Percentiles rank a stretch among this genome's conserved stretches.
phyloP scores from a whole-genome alignment of 1,139 yeast genomes.

The Entelexis paramagnoliae region DNA sequence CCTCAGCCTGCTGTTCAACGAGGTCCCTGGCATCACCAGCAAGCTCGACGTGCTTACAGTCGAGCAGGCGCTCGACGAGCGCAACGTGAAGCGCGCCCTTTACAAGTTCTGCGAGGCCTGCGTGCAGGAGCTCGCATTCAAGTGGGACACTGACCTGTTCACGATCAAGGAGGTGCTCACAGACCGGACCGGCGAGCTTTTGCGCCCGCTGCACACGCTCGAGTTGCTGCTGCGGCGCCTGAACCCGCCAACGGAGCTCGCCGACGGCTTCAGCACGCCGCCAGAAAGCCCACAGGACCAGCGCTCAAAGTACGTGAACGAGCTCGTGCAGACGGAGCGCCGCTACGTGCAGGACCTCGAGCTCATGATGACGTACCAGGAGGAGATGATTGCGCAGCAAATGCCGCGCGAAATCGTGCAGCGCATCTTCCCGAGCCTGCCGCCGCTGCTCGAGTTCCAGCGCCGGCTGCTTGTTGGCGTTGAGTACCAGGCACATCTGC shows the following conservation, averaged over 20 bases:
- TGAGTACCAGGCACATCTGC: conserved; percentile 75
- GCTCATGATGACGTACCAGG: conserved; percentile 54
- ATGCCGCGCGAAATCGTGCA: conserved; percentile 72
- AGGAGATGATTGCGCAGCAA: conserved; percentile 55
- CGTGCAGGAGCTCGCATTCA: conserved; percentile 57
- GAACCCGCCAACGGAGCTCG: conserved; percentile 10
- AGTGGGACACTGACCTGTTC: conserved; percentile 69
- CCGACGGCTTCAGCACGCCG: conserved; percentile 29
- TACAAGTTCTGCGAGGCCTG: conserved; percentile 87
- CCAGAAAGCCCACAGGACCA: conserved; percentile 17
- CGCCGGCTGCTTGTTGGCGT: conserved; percentile 77
- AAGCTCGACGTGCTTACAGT: conserved; percentile 35
- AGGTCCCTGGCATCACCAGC: conserved; percentile 36
- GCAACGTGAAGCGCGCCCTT: conserved; percentile 78
- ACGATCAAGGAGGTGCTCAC: conserved; percentile 85
- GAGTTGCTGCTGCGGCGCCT: conserved; percentile 29
- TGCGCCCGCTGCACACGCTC: conserved; percentile 38
- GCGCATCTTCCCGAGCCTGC: conserved; percentile 74
- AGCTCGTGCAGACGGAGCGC: conserved; percentile 79
- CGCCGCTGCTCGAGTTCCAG: conserved; percentile 82
- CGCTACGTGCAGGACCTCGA: conserved; percentile 88
- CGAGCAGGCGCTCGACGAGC: conserved; percentile 51
- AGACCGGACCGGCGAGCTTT: conserved; percentile 66
- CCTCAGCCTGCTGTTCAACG: conserved; percentile 71
- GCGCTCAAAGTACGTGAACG: conserved; percentile 70